phyloP scores from a whole-genome alignment of 176 grass and related monocot species.

The Triticum timopheevii region DNA sequence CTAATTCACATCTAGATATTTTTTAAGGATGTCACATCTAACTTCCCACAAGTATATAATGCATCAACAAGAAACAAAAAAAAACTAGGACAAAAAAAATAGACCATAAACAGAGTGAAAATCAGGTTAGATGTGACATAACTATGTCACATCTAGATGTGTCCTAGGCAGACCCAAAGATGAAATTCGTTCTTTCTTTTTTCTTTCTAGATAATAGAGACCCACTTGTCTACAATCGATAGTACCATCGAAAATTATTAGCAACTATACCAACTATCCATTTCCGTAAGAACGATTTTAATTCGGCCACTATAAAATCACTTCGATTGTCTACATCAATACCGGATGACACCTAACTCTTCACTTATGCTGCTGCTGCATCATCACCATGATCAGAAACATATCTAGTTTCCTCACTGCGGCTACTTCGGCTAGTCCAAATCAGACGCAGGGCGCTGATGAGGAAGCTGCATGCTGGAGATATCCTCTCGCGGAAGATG shows the following conservation, averaged over 20 bases:
- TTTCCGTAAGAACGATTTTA: not conserved
- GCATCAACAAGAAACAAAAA: no score
- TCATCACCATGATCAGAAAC: not conserved
- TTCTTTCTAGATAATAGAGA: not conserved
- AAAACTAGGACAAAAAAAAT: no score
- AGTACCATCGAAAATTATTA: constrained; percentile 2
- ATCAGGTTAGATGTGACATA: no score
- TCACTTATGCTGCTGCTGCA: not conserved
- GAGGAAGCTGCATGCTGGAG: constrained; percentile 90
- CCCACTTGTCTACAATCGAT: constrained; percentile 3
- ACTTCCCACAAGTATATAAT: no score
- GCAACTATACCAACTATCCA: not conserved
- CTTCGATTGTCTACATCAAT: constrained; percentile 13
- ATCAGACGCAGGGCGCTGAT: constrained; percentile 42
- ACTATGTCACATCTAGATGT: no score
- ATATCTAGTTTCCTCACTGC: constrained; percentile 9
- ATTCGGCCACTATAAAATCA: not conserved
- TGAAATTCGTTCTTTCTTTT: not conserved
- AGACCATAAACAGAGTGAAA: no score
- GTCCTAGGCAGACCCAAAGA: no score
- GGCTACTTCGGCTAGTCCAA: constrained; percentile 43
- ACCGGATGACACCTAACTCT: constrained; percentile 12
- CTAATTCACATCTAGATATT: no score
- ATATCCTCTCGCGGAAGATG: constrained; percentile 91
- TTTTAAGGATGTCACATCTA: no score